These are phyloP conservation scores for Madurella fahalii DNA, from an alignment of 2,329 filamentous ascomycete genomes.

Conservation along the genomic window DNA sequence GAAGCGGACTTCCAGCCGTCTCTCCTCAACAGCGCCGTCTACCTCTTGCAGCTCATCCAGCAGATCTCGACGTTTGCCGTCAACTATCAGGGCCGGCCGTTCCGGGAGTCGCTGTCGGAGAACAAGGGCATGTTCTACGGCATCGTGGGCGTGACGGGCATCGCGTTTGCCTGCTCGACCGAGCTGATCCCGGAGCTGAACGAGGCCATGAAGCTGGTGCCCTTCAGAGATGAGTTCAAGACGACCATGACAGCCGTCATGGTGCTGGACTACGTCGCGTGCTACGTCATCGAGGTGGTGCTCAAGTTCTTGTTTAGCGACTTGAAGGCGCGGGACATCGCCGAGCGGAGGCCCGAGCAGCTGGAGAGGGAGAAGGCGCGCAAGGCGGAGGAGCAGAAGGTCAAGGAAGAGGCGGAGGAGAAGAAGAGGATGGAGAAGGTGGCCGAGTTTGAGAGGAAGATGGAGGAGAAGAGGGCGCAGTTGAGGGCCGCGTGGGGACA, in stretches of 20 bases:
- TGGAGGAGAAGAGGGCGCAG: slow-evolving; percentile 48
- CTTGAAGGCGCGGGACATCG: slow-evolving; percentile 90
- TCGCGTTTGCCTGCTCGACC: slow-evolving; percentile 91
- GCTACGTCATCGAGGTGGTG: slow-evolving; percentile 80
- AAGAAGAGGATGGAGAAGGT: slow-evolving; percentile 45
- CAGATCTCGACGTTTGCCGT: slow-evolving; percentile 99
- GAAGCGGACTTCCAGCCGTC: slow-evolving; percentile 93
- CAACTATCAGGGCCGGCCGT: slow-evolving; percentile 97
- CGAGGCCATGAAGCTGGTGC: slow-evolving; percentile 85
- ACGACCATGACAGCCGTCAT: slow-evolving; percentile 77
- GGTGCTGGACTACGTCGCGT: slow-evolving; percentile 81
- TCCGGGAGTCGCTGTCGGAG: slow-evolving; percentile 91
- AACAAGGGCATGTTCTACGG: slow-evolving; percentile 99
- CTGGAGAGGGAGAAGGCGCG: slow-evolving; percentile 68
- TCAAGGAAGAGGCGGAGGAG: slow-evolving; percentile 50
- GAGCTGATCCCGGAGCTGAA: slow-evolving; percentile 96
- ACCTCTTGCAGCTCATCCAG: slow-evolving; percentile 95
- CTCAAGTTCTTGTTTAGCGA: slow-evolving; percentile 87
- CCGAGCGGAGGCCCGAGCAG: slow-evolving; percentile 80
- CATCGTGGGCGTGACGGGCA: slow-evolving; percentile 79
- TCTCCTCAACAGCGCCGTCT: slow-evolving; percentile 92
- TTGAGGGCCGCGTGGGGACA: slow-evolving; percentile 42
- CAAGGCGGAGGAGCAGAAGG: slow-evolving; percentile 53
- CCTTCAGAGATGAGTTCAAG: slow-evolving; percentile 87
- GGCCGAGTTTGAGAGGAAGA: slow-evolving; percentile 55